Conservation (phyloP, 23 red algal species). For the Gracilaria gracilis region DNA sequence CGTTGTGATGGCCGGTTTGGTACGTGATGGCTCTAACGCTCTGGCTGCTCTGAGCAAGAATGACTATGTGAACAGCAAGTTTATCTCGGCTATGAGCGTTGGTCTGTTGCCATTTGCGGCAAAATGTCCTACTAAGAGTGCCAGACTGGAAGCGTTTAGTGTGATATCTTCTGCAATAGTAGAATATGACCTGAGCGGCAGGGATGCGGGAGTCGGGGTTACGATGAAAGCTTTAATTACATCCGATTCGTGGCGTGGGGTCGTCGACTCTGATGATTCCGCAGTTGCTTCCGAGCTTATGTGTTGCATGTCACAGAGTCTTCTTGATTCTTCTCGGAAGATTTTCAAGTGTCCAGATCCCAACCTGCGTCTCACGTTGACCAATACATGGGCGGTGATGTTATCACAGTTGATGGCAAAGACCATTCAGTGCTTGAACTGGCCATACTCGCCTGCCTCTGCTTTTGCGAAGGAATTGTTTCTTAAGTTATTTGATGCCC, state of each 20-base stretch:
- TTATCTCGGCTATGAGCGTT: conserved; percentile 39
- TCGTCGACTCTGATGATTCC: conserved; percentile 7
- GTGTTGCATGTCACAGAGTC: conserved; percentile 56
- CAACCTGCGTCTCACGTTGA: conserved; percentile 43
- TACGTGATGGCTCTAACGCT: conserved; percentile 24
- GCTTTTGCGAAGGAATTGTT: conserved; percentile 66
- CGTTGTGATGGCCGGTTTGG: conserved; percentile 33
- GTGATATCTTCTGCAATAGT: conserved; percentile 62
- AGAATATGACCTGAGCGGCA: conserved; percentile 66
- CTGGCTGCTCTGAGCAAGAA: conserved; percentile 69
- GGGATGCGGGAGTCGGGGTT: conserved; percentile 47
- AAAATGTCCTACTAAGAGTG: conserved; percentile 16
- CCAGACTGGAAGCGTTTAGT: conserved; percentile 53
- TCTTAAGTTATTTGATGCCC: conserved; percentile 75
- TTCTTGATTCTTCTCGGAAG: conserved; percentile 66
- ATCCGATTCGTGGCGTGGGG: conserved; percentile 38
- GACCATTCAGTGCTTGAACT: conserved; percentile 45
- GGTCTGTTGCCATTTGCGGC: conserved; percentile 44
- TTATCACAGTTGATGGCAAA: conserved; percentile 55
- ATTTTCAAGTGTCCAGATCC: conserved; percentile 48
- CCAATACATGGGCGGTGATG: conserved; percentile 72
- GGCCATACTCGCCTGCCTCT: conserved; percentile 62
- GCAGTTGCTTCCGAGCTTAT: conserved; percentile 37
- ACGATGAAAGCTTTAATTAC: conserved; percentile 40
- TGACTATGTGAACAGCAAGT: conserved; percentile 65